phyloP scores from a whole-genome alignment of 176 grass and related monocot species.

The Paspalum notatum region DNA sequence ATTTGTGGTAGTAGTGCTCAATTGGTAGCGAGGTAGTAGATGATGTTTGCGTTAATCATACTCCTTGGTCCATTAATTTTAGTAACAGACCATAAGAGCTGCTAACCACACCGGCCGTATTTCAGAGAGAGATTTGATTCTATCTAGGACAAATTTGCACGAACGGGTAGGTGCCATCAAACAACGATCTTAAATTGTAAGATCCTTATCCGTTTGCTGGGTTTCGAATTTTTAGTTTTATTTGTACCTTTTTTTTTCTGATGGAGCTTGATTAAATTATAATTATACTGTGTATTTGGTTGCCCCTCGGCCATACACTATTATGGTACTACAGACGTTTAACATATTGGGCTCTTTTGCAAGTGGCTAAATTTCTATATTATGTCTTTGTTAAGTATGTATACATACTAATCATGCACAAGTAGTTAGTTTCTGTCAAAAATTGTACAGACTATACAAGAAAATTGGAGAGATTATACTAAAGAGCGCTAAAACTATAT shows the following conservation, averaged over 20 bases:
- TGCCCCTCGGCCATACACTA: background rate
- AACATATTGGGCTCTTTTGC: background rate
- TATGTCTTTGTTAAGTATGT: background rate
- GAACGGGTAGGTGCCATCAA: slow-evolving; percentile 1
- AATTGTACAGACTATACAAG: background rate
- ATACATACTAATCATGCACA: too few relatives aligned
- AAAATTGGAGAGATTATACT: background rate
- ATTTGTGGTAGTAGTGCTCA: background rate
- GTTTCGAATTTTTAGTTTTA: background rate
- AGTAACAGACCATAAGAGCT: background rate
- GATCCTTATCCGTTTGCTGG: slow-evolving; percentile 16
- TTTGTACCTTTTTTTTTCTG: background rate
- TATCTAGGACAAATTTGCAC: slow-evolving; percentile 13
- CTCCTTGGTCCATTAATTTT: background rate
- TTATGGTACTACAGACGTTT: background rate
- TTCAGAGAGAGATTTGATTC: slow-evolving; percentile 33
- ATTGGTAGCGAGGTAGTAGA: background rate
- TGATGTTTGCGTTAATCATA: background rate
- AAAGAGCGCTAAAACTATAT: background rate
- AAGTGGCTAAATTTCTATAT: background rate
- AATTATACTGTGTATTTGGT: background rate
- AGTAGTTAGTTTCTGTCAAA: background rate
- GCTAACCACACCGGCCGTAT: slow-evolving; percentile 24
- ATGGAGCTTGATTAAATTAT: background rate
- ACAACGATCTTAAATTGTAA: background rate